Base-by-base conservation (phyloP, 345 rosid genomes). In the Aquilaria malaccensis region DNA sequence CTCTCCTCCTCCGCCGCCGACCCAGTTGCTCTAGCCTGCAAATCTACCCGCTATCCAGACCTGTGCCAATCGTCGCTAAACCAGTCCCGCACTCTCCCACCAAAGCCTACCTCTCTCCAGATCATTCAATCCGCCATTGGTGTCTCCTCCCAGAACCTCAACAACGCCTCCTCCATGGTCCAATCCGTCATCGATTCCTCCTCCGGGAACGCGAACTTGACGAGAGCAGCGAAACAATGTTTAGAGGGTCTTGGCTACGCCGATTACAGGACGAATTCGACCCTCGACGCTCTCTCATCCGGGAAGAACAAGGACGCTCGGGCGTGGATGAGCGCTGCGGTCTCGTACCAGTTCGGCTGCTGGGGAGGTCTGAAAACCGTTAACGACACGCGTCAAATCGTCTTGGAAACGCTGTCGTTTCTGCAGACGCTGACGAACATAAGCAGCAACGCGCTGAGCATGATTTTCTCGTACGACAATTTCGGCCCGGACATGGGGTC, bases 321-420 rank as follows among this genome's bases (percentile, higher is more conserved):
- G 0, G 92, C 95, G 2, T 94, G 87, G 92, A 74, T 81, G 78
- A 76, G 81, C 65, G 97, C 99, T 2, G 90, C 96, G 1, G 62
- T 90, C 13, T 68, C 77, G 22, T 86, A 79, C 77, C 90, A 87
- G 68, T 85, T 87, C 80, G 94, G 80, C 46, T 83, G 96, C 63
- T 90, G 87, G 87, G 68, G 81, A 0, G 88, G 74, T 1, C 72
- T 94, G 12, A 87, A 79, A 72, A 85, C 86, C 70, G 87, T 81
- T 2, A 94, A 90, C 71, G 88, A 75, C 60, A 84, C 97, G 5
- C 43, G 43, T 9, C 64, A 65, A 30, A 43, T 54, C 52, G 87
- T 69, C 9, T 65, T 58, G 30, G 59, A 70, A 58, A 80, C 96
- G 69, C 86, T 85, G 92, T 52, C 89, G 77, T 87, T 83, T 61